phyloP scores from a whole-genome alignment of 169 alveolate species.

The Toxoplasma gondii region DNA sequence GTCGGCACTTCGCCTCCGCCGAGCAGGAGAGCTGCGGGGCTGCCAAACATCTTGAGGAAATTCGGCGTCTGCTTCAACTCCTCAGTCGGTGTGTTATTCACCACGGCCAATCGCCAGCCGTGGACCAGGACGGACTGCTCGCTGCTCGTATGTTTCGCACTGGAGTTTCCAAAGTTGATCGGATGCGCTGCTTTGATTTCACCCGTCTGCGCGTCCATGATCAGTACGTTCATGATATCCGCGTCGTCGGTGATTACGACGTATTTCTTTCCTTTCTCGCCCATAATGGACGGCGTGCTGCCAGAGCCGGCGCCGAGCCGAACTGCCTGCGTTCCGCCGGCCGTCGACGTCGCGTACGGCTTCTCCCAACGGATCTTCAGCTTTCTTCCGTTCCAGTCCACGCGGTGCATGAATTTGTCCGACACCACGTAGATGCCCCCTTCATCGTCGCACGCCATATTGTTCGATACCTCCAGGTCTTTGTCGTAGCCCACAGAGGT shows the following conservation, averaged over 20 bases:
- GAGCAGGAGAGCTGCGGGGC: conserved; percentile 55
- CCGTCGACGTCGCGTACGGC: conserved; percentile 55
- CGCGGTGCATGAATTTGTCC: conserved; percentile 64
- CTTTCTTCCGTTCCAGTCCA: conserved; percentile 58
- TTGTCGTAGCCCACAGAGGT: conserved; percentile 32
- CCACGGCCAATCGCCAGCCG: conserved; percentile 72
- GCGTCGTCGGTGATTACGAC: conserved; percentile 69
- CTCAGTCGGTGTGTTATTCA: conserved; percentile 65
- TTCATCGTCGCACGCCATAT: conserved; percentile 68
- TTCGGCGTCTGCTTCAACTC: conserved; percentile 54
- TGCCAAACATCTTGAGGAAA: conserved; percentile 56
- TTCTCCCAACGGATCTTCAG: conserved; percentile 63
- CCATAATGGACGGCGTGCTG: conserved; percentile 70
- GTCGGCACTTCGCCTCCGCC: conserved; percentile 36
- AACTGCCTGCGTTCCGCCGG: conserved; percentile 56
- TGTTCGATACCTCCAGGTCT: conserved; percentile 67
- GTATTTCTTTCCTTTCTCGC: conserved; percentile 40
- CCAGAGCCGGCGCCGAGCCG: conserved; percentile 70
- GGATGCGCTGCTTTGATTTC: conserved; percentile 64
- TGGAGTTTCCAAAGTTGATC: conserved; percentile 65
- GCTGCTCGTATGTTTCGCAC: conserved; percentile 56
- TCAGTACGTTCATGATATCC: conserved; percentile 63
- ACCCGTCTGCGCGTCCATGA: conserved; percentile 64
- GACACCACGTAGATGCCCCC: conserved; percentile 69
- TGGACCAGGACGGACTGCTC: conserved; percentile 71